Evolutionary conservation across 139 green algal genomes (phyloP).

Genomic region (Asterochloris sp.): DNA sequence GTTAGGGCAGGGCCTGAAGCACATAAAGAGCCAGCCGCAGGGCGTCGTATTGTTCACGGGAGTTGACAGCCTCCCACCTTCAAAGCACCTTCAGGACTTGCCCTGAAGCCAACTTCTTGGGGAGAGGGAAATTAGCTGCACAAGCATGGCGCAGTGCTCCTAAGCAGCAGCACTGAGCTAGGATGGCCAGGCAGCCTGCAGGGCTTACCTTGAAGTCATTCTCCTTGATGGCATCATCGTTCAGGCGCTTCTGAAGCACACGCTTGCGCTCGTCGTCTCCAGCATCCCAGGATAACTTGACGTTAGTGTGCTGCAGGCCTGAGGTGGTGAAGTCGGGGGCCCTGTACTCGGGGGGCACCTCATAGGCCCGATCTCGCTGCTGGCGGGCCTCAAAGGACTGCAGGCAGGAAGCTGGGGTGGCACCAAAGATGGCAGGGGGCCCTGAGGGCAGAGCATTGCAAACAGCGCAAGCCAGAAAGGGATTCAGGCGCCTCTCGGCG

Average conservation of each 20-base stretch:
- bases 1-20: too few relatives aligned
- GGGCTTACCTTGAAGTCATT: constrained; percentile 73
- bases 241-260: constrained; percentile 51
- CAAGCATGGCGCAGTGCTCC: not conserved
- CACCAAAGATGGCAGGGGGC: too few relatives aligned
- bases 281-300: constrained; percentile 91
- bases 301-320: constrained; percentile 87
- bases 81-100: too few relatives aligned
- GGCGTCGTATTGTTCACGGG: too few relatives aligned
- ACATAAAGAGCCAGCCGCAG: too few relatives aligned
- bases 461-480: too few relatives aligned
- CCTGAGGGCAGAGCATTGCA: too few relatives aligned
- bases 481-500: too few relatives aligned
- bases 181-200: not conserved
- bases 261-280: constrained; percentile 70
- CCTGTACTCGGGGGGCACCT: constrained; percentile 71
- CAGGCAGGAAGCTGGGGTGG: not conserved
- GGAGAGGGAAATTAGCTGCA: too few relatives aligned
- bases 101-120: too few relatives aligned
- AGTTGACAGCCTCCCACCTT: too few relatives aligned
- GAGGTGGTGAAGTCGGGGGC: constrained; percentile 65
- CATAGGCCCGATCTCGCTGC: constrained; percentile 54
- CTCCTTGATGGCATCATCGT: constrained; percentile 80
- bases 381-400: constrained; percentile 20
- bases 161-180: not conserved